Percentiles rank a stretch among this genome's conserved stretches.
Conservation (phyloP, 2,329 filamentous ascomycete species). For the Microsporum audouinii region DNA sequence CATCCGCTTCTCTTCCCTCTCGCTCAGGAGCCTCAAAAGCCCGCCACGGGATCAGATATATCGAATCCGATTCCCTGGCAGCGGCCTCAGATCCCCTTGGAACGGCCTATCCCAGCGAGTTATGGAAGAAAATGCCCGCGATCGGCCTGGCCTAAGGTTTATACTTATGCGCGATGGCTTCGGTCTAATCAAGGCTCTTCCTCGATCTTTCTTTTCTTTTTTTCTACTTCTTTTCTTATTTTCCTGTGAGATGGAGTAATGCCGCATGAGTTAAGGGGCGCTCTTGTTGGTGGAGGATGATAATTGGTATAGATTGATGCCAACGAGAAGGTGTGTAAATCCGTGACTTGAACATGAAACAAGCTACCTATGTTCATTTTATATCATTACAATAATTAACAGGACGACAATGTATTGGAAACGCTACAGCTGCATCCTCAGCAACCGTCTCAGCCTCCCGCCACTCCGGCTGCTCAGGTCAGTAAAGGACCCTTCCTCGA, state of each 20-base stretch:
- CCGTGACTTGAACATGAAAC: too few relatives aligned
- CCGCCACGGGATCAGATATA: not conserved
- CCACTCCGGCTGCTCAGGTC: slow-evolving; percentile 41
- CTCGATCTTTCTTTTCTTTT: not conserved
- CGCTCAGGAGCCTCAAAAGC: not conserved
- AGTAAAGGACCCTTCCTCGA: slow-evolving; percentile 58
- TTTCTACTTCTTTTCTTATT: not conserved
- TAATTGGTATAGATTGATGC: too few relatives aligned
- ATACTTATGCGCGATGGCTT: not conserved
- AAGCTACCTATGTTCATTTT: too few relatives aligned
- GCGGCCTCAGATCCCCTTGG: not conserved
- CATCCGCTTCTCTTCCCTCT: not conserved
- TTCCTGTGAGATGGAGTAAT: too few relatives aligned
- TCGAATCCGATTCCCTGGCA: not conserved
- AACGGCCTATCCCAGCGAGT: not conserved
- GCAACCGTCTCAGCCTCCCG: slow-evolving; percentile 36
- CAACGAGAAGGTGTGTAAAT: too few relatives aligned
- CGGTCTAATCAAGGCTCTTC: not conserved
- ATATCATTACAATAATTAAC: not conserved
- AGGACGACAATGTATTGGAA: too few relatives aligned
- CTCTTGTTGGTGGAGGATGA: too few relatives aligned
- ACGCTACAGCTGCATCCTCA: slow-evolving; percentile 25
- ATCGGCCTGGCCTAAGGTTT: not conserved
- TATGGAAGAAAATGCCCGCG: not conserved
- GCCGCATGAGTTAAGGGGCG: too few relatives aligned